Evolutionary conservation across 1,284 basidiomycete genomes (phyloP).

Genomic region (Ustilago tritici): DNA sequence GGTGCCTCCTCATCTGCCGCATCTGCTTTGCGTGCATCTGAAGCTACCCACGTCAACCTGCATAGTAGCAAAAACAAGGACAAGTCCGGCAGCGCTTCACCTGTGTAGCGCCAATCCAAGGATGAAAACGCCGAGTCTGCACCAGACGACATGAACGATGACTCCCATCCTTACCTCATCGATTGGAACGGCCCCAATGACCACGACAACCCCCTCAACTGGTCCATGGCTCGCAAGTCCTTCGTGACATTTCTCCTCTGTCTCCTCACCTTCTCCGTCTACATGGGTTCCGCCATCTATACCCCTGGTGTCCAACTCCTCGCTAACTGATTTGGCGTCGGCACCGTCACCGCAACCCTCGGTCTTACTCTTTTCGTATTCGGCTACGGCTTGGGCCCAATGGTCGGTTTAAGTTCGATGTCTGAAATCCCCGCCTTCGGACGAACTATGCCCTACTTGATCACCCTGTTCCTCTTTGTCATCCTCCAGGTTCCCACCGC

Average conservation of each 20-base stretch:
- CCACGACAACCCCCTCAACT: slow-evolving; percentile 68
- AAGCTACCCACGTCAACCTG: slow-evolving; percentile 14
- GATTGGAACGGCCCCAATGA: slow-evolving; percentile 68
- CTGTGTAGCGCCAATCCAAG: not conserved
- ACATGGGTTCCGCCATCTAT: slow-evolving; percentile 75
- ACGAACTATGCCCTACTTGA: slow-evolving; percentile 44
- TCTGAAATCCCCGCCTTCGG: slow-evolving; percentile 69
- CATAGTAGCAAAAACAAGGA: slow-evolving; percentile 67
- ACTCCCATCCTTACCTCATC: slow-evolving; percentile 71
- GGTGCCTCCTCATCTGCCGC: not conserved
- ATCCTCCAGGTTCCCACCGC: slow-evolving; percentile 51
- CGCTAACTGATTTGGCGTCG: slow-evolving; percentile 57
- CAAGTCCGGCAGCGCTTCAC: slow-evolving; percentile 42
- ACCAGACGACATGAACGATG: slow-evolving; percentile 21
- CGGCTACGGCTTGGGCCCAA: slow-evolving; percentile 56
- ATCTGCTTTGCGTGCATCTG: slow-evolving; percentile 7
- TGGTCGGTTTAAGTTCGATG: slow-evolving; percentile 65
- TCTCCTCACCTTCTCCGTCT: slow-evolving; percentile 73
- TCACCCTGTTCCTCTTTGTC: slow-evolving; percentile 53
- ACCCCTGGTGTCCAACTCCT: slow-evolving; percentile 74
- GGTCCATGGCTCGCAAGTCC: slow-evolving; percentile 59
- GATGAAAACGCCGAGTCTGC: slow-evolving; percentile 16
- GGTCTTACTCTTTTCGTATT: slow-evolving; percentile 56
- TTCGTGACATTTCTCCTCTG: slow-evolving; percentile 65
- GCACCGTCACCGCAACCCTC: slow-evolving; percentile 39